Conservation (phyloP, 306 rosid species). For the Castanea mollissima region DNA sequence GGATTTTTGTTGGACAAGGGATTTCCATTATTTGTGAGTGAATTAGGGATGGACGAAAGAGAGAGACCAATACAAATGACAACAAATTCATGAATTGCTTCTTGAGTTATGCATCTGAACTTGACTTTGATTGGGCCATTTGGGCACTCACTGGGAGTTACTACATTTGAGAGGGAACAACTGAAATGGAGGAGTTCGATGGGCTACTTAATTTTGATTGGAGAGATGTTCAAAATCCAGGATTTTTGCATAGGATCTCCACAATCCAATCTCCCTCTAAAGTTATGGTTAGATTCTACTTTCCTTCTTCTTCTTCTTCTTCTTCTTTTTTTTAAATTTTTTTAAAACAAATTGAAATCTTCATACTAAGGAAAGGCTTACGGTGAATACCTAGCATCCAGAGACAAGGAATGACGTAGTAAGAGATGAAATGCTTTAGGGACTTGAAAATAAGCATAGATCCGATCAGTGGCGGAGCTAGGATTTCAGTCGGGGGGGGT, state of each 20-base stretch:
- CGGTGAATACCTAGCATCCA: no score
- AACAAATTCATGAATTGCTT: slow-evolving; percentile 72
- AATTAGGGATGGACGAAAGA: slow-evolving; percentile 72
- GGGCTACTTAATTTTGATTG: slow-evolving; percentile 64
- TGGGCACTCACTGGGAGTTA: slow-evolving; percentile 91
- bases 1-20: slow-evolving; percentile 63
- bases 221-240: slow-evolving; percentile 43
- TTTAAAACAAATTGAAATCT: no score
- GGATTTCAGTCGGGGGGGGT: no score
- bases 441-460: no score
- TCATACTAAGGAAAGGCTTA: fast-evolving
- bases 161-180: slow-evolving; percentile 59
- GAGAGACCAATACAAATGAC: slow-evolving; percentile 71
- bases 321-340: not conserved
- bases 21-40: slow-evolving; percentile 78
- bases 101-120: slow-evolving; percentile 56
- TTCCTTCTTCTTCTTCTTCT: no score
- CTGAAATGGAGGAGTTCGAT: slow-evolving; percentile 67
- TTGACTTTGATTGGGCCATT: slow-evolving; percentile 75
- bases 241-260: slow-evolving; percentile 45
- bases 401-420: no score
- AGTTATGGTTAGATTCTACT: slow-evolving; percentile 31
- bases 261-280: slow-evolving; percentile 65
- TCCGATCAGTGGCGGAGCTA: no score
- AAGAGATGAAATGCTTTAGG: fast-evolving